These are phyloP conservation scores for Pseudogymnoascus sp. DNA, from an alignment of 2,329 filamentous ascomycete genomes.

Conservation along the genomic window DNA sequence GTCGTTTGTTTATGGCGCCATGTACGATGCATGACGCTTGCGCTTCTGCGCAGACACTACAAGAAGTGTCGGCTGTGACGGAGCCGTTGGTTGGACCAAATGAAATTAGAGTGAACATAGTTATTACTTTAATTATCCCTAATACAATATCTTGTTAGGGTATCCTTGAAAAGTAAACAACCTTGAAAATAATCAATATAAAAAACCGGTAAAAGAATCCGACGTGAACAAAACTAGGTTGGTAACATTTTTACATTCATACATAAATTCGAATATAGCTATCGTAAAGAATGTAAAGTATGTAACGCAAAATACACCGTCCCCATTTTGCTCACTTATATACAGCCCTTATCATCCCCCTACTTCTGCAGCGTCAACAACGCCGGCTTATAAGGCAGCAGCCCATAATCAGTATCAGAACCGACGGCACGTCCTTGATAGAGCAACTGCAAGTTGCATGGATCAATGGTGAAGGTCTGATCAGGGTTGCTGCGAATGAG, in stretches of 20 bases:
- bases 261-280: not conserved
- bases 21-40: not conserved
- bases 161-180: not conserved
- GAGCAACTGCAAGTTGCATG: slow-evolving; percentile 58
- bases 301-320: not conserved
- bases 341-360: not conserved
- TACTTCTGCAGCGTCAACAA: slow-evolving; percentile 40
- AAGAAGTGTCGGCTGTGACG: not conserved
- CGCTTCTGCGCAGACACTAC: not conserved
- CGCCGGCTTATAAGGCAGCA: slow-evolving; percentile 48
- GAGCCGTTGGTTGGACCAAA: not conserved
- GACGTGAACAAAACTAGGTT: not conserved
- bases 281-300: not conserved
- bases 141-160: not conserved
- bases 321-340: not conserved
- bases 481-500: slow-evolving; percentile 49
- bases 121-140: not conserved
- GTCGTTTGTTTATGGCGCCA: not conserved
- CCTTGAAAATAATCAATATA: not conserved
- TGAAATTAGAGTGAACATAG: not conserved
- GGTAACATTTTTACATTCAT: not conserved
- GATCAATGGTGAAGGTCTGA: slow-evolving; percentile 55
- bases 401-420: slow-evolving; percentile 39
- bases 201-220: not conserved
- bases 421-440: slow-evolving; percentile 51